Percentiles rank a stretch among this genome's conserved stretches.
Evolutionary conservation across 1,139 yeast species (phyloP).

Genomic region (Pichia sp.): DNA sequence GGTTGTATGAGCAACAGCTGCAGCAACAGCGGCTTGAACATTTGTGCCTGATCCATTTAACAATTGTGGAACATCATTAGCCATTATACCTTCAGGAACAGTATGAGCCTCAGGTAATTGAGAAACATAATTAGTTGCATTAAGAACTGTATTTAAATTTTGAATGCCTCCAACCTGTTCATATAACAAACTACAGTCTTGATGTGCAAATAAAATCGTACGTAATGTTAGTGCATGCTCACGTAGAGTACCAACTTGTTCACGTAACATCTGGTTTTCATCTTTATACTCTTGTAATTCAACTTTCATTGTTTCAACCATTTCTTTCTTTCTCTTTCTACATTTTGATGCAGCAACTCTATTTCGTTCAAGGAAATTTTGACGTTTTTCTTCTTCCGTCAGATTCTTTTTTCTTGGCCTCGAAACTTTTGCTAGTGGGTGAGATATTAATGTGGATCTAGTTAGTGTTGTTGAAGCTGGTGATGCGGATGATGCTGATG

Average conservation of each 20-base stretch:
- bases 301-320: constrained; percentile 74
- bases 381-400: constrained; percentile 66
- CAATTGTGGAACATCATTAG: constrained; percentile 12
- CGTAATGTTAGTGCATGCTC: constrained; percentile 54
- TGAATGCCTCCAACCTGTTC: constrained; percentile 30
- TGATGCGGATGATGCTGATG: background rate
- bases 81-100: constrained; percentile 7
- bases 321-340: constrained; percentile 76
- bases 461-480: background rate
- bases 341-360: constrained; percentile 73
- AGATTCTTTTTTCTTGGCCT: constrained; percentile 13
- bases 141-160: constrained; percentile 24
- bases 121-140: constrained; percentile 24
- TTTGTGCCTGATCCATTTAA: constrained; percentile 27
- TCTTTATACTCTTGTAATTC: constrained; percentile 62
- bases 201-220: constrained; percentile 33
- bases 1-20: constrained; percentile 25
- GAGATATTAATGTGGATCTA: background rate
- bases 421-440: background rate
- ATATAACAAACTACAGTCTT: constrained; percentile 28
- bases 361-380: constrained; percentile 69
- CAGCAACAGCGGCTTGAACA: constrained; percentile 32
- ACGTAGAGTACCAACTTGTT: constrained; percentile 50
- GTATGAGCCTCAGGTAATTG: constrained; percentile 16
- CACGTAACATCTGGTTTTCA: constrained; percentile 63